These are phyloP conservation scores for Gentiana dahurica DNA, from an alignment of 257 asterid species.

Conservation along the genomic window DNA sequence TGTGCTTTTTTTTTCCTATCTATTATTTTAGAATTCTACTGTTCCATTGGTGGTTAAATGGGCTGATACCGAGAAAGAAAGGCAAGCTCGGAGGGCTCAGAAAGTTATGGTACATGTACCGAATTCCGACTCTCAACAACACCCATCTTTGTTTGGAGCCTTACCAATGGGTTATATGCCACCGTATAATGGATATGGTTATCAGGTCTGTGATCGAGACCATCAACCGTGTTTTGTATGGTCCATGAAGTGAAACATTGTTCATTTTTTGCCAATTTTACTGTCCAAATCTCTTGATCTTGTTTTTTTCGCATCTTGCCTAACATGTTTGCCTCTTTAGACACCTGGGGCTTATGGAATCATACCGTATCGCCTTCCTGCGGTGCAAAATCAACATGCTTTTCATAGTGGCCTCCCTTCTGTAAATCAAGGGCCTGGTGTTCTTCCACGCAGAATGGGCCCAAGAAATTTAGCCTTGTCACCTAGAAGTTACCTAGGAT, in stretches of 20 bases:
- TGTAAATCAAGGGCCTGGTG: slow-evolving; percentile 56
- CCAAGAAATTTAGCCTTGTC: slow-evolving; percentile 60
- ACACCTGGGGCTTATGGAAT: slow-evolving; percentile 79
- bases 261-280: background rate
- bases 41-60: slow-evolving; percentile 97
- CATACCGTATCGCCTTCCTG: slow-evolving; percentile 76
- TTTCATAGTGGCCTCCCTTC: slow-evolving; percentile 55
- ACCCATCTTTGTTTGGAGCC: slow-evolving; percentile 67
- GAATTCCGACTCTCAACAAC: slow-evolving; percentile 56
- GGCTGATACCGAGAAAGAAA: slow-evolving; percentile 99
- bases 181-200: slow-evolving; percentile 83
- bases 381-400: slow-evolving; percentile 60
- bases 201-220: slow-evolving; percentile 55
- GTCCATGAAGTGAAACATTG: background rate
- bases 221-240: background rate
- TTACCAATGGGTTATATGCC: slow-evolving; percentile 83
- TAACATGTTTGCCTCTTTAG: slow-evolving; percentile 42
- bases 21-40: slow-evolving; percentile 55
- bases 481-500: slow-evolving; percentile 49
- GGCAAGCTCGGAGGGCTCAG: slow-evolving; percentile 87
- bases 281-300: slow-evolving; percentile 1
- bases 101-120: slow-evolving; percentile 57
- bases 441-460: slow-evolving; percentile 52
- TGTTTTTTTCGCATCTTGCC: background rate
- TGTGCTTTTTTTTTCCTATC: background rate